Conservation (phyloP, 768 basidiomycete species). For the Filobasidium wieringae region DNA sequence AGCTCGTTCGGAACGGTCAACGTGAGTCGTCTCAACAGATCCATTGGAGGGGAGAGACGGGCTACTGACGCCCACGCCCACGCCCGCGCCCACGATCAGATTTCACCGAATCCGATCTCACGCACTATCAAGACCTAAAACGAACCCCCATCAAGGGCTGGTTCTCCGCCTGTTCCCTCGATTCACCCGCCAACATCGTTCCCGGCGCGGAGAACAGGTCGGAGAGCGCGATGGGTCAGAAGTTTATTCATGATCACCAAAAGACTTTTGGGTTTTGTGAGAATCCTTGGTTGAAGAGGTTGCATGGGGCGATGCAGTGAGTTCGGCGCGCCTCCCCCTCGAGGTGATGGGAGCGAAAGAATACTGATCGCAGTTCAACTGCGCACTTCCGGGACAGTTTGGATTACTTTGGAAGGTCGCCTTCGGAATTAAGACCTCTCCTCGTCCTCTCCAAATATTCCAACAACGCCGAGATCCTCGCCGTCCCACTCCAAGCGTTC, state of each 20-base stretch:
- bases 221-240: conserved; percentile 23
- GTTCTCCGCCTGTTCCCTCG: conserved; percentile 34
- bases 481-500: conserved; percentile 34
- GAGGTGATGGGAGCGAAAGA: too few relatives aligned
- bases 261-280: conserved; percentile 38
- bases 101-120: conserved; percentile 30
- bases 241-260: conserved; percentile 33
- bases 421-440: conserved; percentile 30
- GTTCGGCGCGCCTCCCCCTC: not conserved
- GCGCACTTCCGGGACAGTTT: conserved; percentile 23
- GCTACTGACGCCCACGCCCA: not conserved
- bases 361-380: too few relatives aligned
- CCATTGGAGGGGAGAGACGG: not conserved
- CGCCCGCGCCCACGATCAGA: conserved; percentile 15
- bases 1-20: conserved; percentile 26
- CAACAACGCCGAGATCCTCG: conserved; percentile 29
- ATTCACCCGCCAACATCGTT: conserved; percentile 31
- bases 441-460: conserved; percentile 37
- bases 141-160: conserved; percentile 32
- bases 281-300: conserved; percentile 30
- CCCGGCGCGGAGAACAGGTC: conserved; percentile 31
- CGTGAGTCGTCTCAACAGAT: conserved; percentile 21
- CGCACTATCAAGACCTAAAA: conserved; percentile 26
- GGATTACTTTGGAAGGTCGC: conserved; percentile 32
- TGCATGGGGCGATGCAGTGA: conserved; percentile 35